Evolutionary conservation across 2,329 filamentous ascomycete genomes (phyloP).

Genomic region (Epicoccum sorghinum): DNA sequence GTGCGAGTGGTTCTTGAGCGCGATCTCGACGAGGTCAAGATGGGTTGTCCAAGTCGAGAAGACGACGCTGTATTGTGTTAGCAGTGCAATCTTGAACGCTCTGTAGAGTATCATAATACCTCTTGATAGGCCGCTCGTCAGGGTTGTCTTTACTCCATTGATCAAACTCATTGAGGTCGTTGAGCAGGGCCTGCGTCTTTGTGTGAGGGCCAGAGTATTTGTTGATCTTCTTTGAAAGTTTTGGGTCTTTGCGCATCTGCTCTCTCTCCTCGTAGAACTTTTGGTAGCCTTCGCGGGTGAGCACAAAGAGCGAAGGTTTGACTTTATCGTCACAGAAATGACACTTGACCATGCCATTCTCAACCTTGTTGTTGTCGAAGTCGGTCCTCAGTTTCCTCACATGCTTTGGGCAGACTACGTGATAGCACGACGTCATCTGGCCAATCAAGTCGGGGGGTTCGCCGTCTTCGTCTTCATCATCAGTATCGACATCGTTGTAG

Average conservation of each 20-base stretch:
- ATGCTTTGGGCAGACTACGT: slow-evolving; percentile 80
- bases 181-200: slow-evolving; percentile 82
- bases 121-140: slow-evolving; percentile 79
- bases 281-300: slow-evolving; percentile 65
- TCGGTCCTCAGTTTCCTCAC: slow-evolving; percentile 65
- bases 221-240: slow-evolving; percentile 65
- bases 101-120: slow-evolving; percentile 26
- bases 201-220: slow-evolving; percentile 86
- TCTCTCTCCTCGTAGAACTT: slow-evolving; percentile 61
- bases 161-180: slow-evolving; percentile 71
- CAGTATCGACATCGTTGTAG: slow-evolving; percentile 45
- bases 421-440: slow-evolving; percentile 85
- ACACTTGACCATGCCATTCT: slow-evolving; percentile 64
- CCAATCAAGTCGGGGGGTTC: slow-evolving; percentile 65
- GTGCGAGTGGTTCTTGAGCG: slow-evolving; percentile 71
- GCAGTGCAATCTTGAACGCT: neutral
- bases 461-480: slow-evolving; percentile 58
- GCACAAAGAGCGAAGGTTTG: slow-evolving; percentile 68
- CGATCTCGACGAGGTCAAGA: slow-evolving; percentile 87
- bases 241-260: slow-evolving; percentile 59
- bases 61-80: slow-evolving; percentile 65
- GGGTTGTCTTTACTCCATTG: slow-evolving; percentile 66
- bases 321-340: slow-evolving; percentile 71
- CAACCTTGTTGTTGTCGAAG: slow-evolving; percentile 51
- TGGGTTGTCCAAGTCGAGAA: slow-evolving; percentile 98